Percentiles rank a stretch among this genome's conserved stretches.
Evolutionary conservation across 306 rosid genomes (phyloP).

Genomic region (Cyclanthera cordifolia): DNA sequence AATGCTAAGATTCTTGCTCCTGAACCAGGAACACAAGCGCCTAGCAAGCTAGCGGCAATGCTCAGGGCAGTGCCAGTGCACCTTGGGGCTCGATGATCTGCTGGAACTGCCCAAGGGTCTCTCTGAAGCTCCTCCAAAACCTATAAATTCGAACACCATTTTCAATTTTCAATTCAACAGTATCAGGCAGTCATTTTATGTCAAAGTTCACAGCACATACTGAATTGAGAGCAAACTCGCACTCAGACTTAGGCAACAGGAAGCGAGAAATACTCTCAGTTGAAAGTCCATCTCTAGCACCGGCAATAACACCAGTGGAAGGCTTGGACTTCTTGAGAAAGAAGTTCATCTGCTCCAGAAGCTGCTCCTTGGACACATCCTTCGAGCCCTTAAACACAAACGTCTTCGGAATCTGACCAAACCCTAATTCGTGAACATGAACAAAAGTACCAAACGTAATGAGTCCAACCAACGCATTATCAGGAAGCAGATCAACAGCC

Average conservation of each 20-base stretch:
- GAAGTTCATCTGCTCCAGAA: conserved; percentile 79
- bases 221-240: conserved; percentile 73
- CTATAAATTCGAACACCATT: conserved; percentile 21
- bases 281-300: conserved; percentile 78
- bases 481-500: conserved; percentile 74
- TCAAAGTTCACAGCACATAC: conserved; percentile 22
- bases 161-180: conserved; percentile 5
- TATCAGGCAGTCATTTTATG: neutral
- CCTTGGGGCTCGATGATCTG: conserved; percentile 70
- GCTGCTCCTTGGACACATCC: conserved; percentile 69
- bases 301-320: conserved; percentile 64
- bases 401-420: conserved; percentile 52
- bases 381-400: conserved; percentile 72
- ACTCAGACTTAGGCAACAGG: conserved; percentile 61
- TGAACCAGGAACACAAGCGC: conserved; percentile 92
- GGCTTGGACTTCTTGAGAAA: conserved; percentile 71
- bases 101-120: conserved; percentile 83
- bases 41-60: conserved; percentile 79
- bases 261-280: conserved; percentile 68
- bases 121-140: conserved; percentile 90
- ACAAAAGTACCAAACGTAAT: conserved; percentile 71
- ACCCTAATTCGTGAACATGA: conserved; percentile 86
- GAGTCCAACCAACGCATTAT: conserved; percentile 71
- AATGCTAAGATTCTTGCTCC: conserved; percentile 90
- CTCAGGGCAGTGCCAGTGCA: conserved; percentile 82